Percentiles rank a stretch among this genome's conserved stretches.
These are phyloP conservation scores for Chaetomiaceae sp. DNA, from an alignment of 2,329 filamentous ascomycete species.

Conservation along the genomic window DNA sequence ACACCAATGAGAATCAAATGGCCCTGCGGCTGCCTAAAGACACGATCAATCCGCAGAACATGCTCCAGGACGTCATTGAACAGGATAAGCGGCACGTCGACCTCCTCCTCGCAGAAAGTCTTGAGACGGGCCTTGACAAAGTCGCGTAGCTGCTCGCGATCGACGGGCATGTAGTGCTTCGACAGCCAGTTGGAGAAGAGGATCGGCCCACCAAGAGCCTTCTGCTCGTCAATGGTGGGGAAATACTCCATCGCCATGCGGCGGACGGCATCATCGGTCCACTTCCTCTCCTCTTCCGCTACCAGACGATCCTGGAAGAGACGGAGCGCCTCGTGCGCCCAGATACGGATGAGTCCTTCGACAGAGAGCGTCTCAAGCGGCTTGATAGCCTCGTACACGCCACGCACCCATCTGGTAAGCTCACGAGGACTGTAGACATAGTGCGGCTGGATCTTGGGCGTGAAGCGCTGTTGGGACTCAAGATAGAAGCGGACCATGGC, in stretches of 20 bases:
- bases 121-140: constrained; percentile 96
- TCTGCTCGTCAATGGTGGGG: constrained; percentile 87
- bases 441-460: constrained; percentile 92
- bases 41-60: constrained; percentile 94
- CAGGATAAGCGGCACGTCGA: constrained; percentile 96
- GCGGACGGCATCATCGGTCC: constrained; percentile 86
- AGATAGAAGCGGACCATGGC: constrained; percentile 97
- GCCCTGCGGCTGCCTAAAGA: constrained; percentile 96
- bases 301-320: constrained; percentile 98
- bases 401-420: constrained; percentile 93
- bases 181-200: constrained; percentile 99
- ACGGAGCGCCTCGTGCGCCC: constrained; percentile 94
- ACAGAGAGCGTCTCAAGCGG: constrained; percentile 83
- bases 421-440: constrained; percentile 99
- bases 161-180: constrained; percentile 96
- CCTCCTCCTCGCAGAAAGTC: constrained; percentile 99
- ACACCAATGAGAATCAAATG: constrained; percentile 98
- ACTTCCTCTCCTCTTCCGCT: constrained; percentile 85
- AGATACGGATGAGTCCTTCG: constrained; percentile 92
- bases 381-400: constrained; percentile 93
- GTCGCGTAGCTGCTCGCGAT: constrained; percentile 88
- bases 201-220: constrained; percentile 87
- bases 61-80: constrained; percentile 99
- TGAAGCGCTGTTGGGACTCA: constrained; percentile 91
- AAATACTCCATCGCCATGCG: constrained; percentile 88